Conservation (phyloP, 257 asterid genomes). For the Nicotiana undulata region DNA sequence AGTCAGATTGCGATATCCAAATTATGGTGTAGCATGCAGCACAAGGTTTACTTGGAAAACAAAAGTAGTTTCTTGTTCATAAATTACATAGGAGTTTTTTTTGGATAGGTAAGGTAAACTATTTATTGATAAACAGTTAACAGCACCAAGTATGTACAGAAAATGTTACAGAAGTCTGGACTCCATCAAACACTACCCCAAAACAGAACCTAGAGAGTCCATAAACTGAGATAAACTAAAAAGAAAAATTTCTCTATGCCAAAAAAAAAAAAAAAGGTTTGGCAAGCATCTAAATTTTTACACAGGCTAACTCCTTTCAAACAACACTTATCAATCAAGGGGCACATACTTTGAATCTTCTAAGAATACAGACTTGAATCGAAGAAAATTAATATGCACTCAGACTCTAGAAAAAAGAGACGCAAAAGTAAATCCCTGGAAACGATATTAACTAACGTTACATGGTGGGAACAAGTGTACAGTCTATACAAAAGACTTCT, state of each 20-base stretch:
- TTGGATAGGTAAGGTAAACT: neutral
- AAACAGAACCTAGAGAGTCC: neutral
- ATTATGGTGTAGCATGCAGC: neutral
- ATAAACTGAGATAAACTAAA: neutral
- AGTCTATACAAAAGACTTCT: neutral
- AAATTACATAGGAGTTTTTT: neutral
- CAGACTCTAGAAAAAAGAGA: neutral
- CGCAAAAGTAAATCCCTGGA: neutral
- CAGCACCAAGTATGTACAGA: neutral
- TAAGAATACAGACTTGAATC: neutral
- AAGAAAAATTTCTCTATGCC: neutral
- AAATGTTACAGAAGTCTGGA: neutral
- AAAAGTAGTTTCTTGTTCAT: neutral
- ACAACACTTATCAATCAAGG: neutral
- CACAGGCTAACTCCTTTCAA: neutral
- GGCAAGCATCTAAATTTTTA: neutral
- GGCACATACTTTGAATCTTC: neutral
- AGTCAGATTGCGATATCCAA: neutral
- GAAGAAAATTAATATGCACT: neutral
- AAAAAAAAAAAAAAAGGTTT: neutral
- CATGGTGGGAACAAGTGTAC: neutral
- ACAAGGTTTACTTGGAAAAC: neutral
- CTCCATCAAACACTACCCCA: neutral
- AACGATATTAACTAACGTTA: neutral
- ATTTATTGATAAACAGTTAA: neutral